These are phyloP conservation scores for Hemisphaericaspora xylanilytica DNA, from an alignment of 1,139 yeast genomes.

Conservation along the genomic window DNA sequence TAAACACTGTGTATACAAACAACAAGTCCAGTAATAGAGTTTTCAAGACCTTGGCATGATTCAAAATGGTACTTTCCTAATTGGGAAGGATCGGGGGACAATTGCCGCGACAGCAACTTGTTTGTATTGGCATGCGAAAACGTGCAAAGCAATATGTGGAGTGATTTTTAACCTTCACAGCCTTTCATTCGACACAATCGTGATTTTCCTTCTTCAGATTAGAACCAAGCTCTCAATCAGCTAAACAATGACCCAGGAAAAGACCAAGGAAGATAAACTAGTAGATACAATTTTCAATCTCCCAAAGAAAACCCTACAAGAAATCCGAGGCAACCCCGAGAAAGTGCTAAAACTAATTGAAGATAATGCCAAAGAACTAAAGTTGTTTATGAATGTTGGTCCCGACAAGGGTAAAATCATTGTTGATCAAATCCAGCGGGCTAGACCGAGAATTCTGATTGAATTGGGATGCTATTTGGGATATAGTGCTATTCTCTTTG, in stretches of 20 bases:
- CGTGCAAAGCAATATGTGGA: too few relatives aligned
- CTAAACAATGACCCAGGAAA: background rate
- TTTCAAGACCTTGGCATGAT: too few relatives aligned
- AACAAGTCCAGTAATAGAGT: too few relatives aligned
- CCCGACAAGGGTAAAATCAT: conserved; percentile 31
- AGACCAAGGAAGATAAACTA: conserved; percentile 21
- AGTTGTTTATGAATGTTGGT: conserved; percentile 33
- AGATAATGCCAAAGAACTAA: conserved; percentile 17
- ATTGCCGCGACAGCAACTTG: too few relatives aligned
- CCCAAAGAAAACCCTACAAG: conserved; percentile 20
- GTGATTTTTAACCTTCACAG: too few relatives aligned
- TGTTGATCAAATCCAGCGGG: conserved; percentile 21
- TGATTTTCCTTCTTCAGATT: too few relatives aligned
- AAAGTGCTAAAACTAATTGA: conserved; percentile 33
- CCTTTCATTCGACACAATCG: too few relatives aligned
- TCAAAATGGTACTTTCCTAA: too few relatives aligned
- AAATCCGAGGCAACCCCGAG: conserved; percentile 27
- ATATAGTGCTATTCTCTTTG: conserved; percentile 41
- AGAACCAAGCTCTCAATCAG: background rate
- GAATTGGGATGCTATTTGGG: conserved; percentile 49
- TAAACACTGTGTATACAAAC: too few relatives aligned
- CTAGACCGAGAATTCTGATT: conserved; percentile 32
- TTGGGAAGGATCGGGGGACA: too few relatives aligned
- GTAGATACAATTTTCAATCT: conserved; percentile 22
- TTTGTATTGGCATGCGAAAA: too few relatives aligned